phyloP scores from a whole-genome alignment of 1,139 yeast species.

The Geotrichum cucujoidarum region DNA sequence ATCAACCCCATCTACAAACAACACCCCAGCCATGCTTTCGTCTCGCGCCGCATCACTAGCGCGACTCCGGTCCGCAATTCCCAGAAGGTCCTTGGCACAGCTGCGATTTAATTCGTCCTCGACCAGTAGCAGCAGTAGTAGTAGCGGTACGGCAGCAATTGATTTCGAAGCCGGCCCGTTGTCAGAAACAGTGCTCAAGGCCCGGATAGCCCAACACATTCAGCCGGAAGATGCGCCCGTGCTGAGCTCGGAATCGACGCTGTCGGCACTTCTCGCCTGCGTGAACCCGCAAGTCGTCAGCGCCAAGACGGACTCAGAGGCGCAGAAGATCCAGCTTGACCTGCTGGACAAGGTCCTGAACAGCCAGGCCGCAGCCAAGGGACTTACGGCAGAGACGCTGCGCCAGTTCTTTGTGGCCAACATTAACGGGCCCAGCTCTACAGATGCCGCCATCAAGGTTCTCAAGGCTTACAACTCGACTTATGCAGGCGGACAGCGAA shows the following conservation, averaged over 20 bases:
- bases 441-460: constrained; percentile 5
- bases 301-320: neutral
- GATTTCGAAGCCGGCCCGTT: constrained; percentile 12
- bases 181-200: constrained; percentile 1
- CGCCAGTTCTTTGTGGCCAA: constrained; percentile 1
- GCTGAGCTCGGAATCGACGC: constrained; percentile 1
- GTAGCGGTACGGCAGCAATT: too few relatives aligned
- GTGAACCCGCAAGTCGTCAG: constrained; percentile 1
- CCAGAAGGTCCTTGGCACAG: too few relatives aligned
- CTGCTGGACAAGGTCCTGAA: constrained; percentile 1
- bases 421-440: neutral
- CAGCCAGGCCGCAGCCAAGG: neutral
- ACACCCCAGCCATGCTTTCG: too few relatives aligned
- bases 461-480: constrained; percentile 8
- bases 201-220: constrained; percentile 10
- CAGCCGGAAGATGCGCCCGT: neutral
- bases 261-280: constrained; percentile 6
- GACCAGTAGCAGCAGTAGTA: too few relatives aligned
- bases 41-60: too few relatives aligned
- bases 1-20: too few relatives aligned
- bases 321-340: neutral
- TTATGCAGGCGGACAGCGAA: neutral
- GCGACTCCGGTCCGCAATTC: too few relatives aligned
- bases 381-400: constrained; percentile 1
- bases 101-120: too few relatives aligned